Conservation (phyloP, 208 protist species). For the Leishmania amazonensis region DNA sequence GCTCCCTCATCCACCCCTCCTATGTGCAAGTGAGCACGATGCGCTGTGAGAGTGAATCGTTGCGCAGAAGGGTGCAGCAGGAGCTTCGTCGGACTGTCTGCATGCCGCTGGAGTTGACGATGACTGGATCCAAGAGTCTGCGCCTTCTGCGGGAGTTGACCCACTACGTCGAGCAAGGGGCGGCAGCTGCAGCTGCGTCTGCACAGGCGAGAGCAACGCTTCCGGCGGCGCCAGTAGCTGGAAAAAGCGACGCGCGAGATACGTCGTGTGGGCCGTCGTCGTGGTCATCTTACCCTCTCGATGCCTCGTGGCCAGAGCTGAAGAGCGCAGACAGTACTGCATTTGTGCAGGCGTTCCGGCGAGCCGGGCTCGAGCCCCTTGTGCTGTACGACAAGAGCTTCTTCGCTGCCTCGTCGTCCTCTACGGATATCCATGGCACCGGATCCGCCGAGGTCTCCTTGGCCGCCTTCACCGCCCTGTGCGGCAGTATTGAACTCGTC, state of each 20-base stretch:
- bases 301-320: slow-evolving; percentile 28
- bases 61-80: slow-evolving; percentile 4
- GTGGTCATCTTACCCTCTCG: background rate
- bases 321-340: slow-evolving; percentile 19
- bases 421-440: no score
- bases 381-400: slow-evolving; percentile 44
- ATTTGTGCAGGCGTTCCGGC: slow-evolving; percentile 24
- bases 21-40: slow-evolving; percentile 34
- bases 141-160: slow-evolving; percentile 38
- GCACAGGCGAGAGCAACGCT: background rate
- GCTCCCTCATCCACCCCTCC: slow-evolving; percentile 77
- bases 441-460: slow-evolving; percentile 67
- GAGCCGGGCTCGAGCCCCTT: slow-evolving; percentile 35
- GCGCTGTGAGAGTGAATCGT: slow-evolving; percentile 1
- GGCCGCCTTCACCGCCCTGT: slow-evolving; percentile 67
- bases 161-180: slow-evolving; percentile 3
- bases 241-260: background rate
- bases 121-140: slow-evolving; percentile 51
- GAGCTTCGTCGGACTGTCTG: slow-evolving; percentile 40
- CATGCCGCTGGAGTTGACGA: slow-evolving; percentile 75
- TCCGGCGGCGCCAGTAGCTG: background rate
- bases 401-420: background rate
- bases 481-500: slow-evolving; percentile 52
- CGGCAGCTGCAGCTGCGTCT: background rate
- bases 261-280: background rate